Conservation (phyloP, 306 rosid species). For the Cucumis hystrix region DNA sequence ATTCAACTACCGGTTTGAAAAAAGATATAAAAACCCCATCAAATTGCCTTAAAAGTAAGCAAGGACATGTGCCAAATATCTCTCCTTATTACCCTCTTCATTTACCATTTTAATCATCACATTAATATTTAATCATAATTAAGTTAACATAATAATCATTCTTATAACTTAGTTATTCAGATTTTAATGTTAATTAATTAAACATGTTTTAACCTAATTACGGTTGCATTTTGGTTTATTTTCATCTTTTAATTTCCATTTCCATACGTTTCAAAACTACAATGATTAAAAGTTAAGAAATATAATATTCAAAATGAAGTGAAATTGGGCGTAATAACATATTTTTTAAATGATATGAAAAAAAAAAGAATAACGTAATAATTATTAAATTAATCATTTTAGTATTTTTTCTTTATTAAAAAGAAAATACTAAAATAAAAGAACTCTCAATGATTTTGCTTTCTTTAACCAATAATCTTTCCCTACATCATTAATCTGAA, state of each 20-base stretch:
- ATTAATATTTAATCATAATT: not conserved
- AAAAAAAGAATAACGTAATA: too few species aligned
- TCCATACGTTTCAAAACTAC: too few species aligned
- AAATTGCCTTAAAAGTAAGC: conserved; percentile 11
- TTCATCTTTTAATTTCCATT: too few species aligned
- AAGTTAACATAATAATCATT: too few species aligned
- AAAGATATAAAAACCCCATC: not conserved
- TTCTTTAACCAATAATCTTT: conserved; percentile 1
- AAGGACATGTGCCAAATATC: not conserved
- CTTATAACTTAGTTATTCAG: rapidly evolving
- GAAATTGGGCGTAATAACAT: too few species aligned
- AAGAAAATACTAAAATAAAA: not conserved
- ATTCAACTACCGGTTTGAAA: not conserved
- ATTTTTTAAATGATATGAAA: too few species aligned
- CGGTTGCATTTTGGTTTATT: too few species aligned
- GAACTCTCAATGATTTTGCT: not conserved
- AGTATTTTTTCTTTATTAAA: too few species aligned
- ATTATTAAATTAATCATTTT: not conserved
- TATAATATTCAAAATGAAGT: too few species aligned
- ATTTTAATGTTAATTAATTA: too few species aligned
- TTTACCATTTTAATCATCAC: conserved; percentile 1
- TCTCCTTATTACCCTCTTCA: not conserved
- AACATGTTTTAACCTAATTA: too few species aligned
- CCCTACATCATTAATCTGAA: not conserved
- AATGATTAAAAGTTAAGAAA: too few species aligned